phyloP scores from a whole-genome alignment of 306 rosid genomes.

The Senna siamea region DNA sequence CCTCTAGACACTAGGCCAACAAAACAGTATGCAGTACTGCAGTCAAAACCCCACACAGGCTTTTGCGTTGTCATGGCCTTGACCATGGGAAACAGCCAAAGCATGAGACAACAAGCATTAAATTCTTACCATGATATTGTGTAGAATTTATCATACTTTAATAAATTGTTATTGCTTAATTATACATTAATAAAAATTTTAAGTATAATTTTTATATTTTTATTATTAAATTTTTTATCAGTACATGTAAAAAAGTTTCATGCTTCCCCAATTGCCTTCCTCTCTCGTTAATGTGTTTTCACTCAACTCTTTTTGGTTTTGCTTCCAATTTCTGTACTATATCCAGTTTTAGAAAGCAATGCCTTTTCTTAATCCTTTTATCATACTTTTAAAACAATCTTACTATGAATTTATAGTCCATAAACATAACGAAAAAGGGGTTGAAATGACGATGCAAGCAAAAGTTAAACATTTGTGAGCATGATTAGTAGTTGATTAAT shows the following conservation, averaged over 20 bases:
- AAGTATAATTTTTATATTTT: too few relatives aligned
- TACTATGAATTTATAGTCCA: not conserved
- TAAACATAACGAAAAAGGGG: not conserved
- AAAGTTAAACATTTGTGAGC: not conserved
- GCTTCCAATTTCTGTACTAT: not conserved
- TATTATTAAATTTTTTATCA: too few relatives aligned
- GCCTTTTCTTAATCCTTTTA: not conserved
- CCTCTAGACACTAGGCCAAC: not conserved
- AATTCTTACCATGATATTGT: too few relatives aligned
- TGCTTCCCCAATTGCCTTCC: conserved; percentile 15
- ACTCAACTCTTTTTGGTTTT: conserved; percentile 1
- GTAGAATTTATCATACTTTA: too few relatives aligned
- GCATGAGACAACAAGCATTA: conserved; percentile 46
- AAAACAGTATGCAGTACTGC: not conserved
- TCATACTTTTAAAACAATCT: not conserved
- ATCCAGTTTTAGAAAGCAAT: not conserved
- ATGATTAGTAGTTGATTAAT: conserved; percentile 15
- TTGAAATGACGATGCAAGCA: not conserved
- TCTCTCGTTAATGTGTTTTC: not conserved
- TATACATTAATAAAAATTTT: too few relatives aligned
- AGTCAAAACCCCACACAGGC: conserved; percentile 26
- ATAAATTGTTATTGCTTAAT: too few relatives aligned
- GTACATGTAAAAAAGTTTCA: not conserved
- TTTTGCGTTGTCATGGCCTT: not conserved
- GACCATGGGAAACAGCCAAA: conserved; percentile 19